Base-by-base conservation (phyloP, 352 stramenopile species). In the Pilasporangium apinafurcum region DNA sequence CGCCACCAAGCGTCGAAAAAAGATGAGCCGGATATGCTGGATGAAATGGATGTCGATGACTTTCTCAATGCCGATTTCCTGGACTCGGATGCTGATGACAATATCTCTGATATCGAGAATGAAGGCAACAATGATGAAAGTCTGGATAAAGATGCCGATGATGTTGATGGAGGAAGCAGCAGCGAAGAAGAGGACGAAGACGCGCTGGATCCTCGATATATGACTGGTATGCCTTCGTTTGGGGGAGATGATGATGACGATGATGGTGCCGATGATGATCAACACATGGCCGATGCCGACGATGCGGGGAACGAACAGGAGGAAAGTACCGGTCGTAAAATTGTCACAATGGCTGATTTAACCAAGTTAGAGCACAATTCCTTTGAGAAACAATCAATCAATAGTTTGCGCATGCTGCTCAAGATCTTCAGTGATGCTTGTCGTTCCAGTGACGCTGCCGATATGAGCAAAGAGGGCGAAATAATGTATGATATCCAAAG, bases 391-490 rank as follows among this genome's bases (percentile, higher is more conserved):
- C 78, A 87, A 46, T 84, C 79, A 37, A 62, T 96, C 29, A 95
- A 86, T 31, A 81, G 76, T 13, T 57, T 98, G 38, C 90, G 86
- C 60, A 84, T 82, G 17, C 68, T 98, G 48, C 77, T 98, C 41
- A 89, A 93, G 47, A 96, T 95, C 31, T 98, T 97, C 56, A 96
- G 80, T 43, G 92, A 96, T 40, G 92, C 90, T 1, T 98, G 92
- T 65, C 90, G 96, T 55, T 85, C 96, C 25, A 92, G 84, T 37
- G 84, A 97, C 58, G 71, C 84, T 9, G 78, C 73, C 2, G 78
- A 87, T 56, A 49, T 68, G 32, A 83, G 56, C 51, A 80, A 79
- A 37, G 61, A 66, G 5, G 78, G 65, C 28, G 82, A 92, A 43
- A 87, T 95, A 49, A 70, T 74, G 42, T 98, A 95, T 69, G 73